Percentiles rank a stretch among this genome's conserved stretches.
phyloP scores from a whole-genome alignment of 257 asterid genomes.

The Dorcoceras hygrometricum region DNA sequence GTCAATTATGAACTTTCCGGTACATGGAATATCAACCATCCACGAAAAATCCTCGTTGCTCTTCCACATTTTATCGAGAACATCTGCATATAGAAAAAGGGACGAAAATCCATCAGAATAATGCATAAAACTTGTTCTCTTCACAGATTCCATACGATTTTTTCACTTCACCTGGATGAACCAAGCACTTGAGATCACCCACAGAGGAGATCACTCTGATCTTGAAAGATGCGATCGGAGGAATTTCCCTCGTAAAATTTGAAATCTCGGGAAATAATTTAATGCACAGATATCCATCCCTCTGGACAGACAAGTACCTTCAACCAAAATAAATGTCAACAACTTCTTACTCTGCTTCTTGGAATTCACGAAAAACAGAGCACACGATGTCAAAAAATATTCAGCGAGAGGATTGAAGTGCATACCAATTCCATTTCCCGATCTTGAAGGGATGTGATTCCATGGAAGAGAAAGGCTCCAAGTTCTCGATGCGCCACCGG shows the following conservation, averaged over 20 bases:
- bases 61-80: slow-evolving; percentile 73
- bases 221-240: slow-evolving; percentile 80
- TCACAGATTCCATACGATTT: neutral
- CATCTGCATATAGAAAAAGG: slow-evolving; percentile 44
- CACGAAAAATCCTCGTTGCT: slow-evolving; percentile 80
- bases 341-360: slow-evolving; percentile 1
- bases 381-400: neutral
- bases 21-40: slow-evolving; percentile 66
- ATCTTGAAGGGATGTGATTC: slow-evolving; percentile 80
- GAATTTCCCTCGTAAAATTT: slow-evolving; percentile 62
- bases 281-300: slow-evolving; percentile 59
- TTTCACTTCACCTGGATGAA: slow-evolving; percentile 70
- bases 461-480: slow-evolving; percentile 57
- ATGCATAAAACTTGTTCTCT: neutral
- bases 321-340: slow-evolving; percentile 15
- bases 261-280: slow-evolving; percentile 80
- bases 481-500: slow-evolving; percentile 80
- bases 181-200: slow-evolving; percentile 71
- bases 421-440: slow-evolving; percentile 81
- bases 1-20: slow-evolving; percentile 88
- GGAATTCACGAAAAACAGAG: neutral
- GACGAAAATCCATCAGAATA: neutral
- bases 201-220: slow-evolving; percentile 68
- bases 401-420: neutral
- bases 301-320: slow-evolving; percentile 93